Evolutionary conservation across 176 grass and related monocot species (phyloP), one percentile per base, ranked within the genome.

Genomic region (Poa annua): DNA sequence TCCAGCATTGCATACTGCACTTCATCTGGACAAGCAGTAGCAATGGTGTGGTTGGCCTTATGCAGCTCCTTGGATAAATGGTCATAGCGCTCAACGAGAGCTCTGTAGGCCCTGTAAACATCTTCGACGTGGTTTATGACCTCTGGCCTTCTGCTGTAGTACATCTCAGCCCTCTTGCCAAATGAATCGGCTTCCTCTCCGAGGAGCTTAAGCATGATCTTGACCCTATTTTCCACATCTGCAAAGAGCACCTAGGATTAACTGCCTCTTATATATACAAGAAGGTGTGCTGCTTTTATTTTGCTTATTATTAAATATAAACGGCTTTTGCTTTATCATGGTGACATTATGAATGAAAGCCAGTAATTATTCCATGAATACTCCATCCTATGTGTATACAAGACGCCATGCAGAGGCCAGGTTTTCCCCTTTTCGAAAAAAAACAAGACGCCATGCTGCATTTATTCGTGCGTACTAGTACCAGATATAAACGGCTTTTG

Each of bases 211-310:
- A 93, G 86, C 87, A 98, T 98, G 70, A 84, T 47, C 60, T 80
- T 81, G 69, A 98, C 92, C 78, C 87, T 90, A 34, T 89, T 84
- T 26, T 98, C 92, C 87, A 98, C 92, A 80, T 98, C 95, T 98
- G 92, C 80, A 72, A 6, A 26, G 14, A 84, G 64, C 19, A 83
- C 6, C 15, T 1, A 7, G 11, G 80, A 25, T 74, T 74, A 88
- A 13, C 33, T 68, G 3, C 34, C 1, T 42, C 20, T 2, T 8
- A n/a, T 9, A 3, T 60, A 14, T 32, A 75, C 14, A 83, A 32
- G 24, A 2, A 16, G 24, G 0, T 4, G 17, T 10, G 17, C 2
- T 48, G 11, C 12, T 61, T 71, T 26, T 24, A 21, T n/a, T 51
- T 36, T 68, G 8, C 49, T 22, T 71, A 11, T 0, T 51, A 45